Conservation (phyloP, 1,284 basidiomycete genomes). For the Cystobasidium sp. region DNA sequence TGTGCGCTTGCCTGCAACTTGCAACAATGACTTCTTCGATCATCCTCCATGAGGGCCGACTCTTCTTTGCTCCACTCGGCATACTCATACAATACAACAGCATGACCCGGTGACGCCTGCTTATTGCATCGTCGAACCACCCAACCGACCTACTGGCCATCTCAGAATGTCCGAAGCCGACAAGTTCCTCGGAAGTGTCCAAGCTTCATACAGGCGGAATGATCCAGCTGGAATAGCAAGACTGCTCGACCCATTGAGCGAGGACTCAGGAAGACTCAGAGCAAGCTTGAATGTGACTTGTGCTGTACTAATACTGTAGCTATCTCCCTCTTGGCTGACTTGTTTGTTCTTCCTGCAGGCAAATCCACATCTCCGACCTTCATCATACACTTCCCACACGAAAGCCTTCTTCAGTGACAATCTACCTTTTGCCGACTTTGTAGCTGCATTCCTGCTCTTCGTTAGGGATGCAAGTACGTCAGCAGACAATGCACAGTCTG, state of each 20-base stretch:
- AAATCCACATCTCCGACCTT: constrained; percentile 41
- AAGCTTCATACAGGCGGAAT: constrained; percentile 17
- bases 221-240: constrained; percentile 17
- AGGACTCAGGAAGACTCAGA: not conserved
- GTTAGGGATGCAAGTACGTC: constrained; percentile 46
- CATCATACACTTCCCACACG: constrained; percentile 43
- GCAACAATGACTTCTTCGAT: constrained; percentile 3
- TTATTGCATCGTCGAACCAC: not conserved
- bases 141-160: not conserved
- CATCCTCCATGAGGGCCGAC: not conserved
- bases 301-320: not conserved
- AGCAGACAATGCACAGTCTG: constrained; percentile 1
- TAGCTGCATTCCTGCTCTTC: constrained; percentile 49
- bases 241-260: constrained; percentile 31
- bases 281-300: constrained; percentile 27
- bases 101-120: not conserved
- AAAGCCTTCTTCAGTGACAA: constrained; percentile 46
- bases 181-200: constrained; percentile 22
- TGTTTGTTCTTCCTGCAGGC: constrained; percentile 5
- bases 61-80: not conserved
- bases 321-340: not conserved
- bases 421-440: constrained; percentile 47
- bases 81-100: not conserved
- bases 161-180: constrained; percentile 30
- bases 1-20: not conserved